phyloP scores from a whole-genome alignment of 306 rosid species.

The Senna siamea region DNA sequence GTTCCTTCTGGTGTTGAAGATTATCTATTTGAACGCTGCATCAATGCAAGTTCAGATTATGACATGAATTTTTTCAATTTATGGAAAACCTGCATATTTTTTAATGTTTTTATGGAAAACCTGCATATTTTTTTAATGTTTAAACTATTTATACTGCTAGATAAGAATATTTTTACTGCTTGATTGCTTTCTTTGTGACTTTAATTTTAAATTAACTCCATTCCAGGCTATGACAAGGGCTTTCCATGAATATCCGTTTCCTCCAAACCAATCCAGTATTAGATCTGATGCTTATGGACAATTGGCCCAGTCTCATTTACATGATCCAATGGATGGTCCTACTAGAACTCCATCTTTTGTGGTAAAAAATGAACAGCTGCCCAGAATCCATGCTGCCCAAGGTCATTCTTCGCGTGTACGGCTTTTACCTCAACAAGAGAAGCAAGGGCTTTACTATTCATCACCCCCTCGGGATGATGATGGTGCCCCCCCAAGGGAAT shows the following conservation, averaged over 20 bases:
- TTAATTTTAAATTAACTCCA: constrained; percentile 45
- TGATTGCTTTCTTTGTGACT: constrained; percentile 37
- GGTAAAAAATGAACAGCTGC: constrained; percentile 70
- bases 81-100: constrained; percentile 12
- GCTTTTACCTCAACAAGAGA: constrained; percentile 64
- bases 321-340: constrained; percentile 70
- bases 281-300: constrained; percentile 75
- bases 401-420: constrained; percentile 76
- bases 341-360: constrained; percentile 67
- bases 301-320: constrained; percentile 66
- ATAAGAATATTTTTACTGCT: constrained; percentile 24
- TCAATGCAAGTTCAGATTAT: not conserved
- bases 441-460: constrained; percentile 58
- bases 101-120: constrained; percentile 23
- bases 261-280: constrained; percentile 62
- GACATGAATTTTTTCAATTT: constrained; percentile 7
- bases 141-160: constrained; percentile 11
- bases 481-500: constrained; percentile 55
- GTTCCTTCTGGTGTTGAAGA: constrained; percentile 15
- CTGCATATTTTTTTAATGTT: not conserved
- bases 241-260: constrained; percentile 74
- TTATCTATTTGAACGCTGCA: constrained; percentile 1
- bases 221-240: constrained; percentile 75
- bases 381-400: constrained; percentile 65
- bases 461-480: constrained; percentile 67